These are phyloP conservation scores for Biscogniauxia sp. DNA, from an alignment of 2,329 filamentous ascomycete species.

Conservation along the genomic window DNA sequence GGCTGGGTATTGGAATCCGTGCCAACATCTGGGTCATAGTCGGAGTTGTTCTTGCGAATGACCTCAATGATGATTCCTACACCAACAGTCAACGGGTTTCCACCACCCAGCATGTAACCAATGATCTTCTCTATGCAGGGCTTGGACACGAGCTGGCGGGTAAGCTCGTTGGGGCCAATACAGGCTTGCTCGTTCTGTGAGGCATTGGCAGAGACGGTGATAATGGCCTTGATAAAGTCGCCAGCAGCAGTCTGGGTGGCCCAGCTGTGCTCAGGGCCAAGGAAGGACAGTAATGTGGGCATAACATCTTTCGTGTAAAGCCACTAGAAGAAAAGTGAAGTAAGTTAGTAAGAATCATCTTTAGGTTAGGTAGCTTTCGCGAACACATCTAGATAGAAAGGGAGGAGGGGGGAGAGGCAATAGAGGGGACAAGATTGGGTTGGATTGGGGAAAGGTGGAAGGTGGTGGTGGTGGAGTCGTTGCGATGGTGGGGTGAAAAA, in stretches of 20 bases:
- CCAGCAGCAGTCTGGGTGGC: slow-evolving; percentile 95
- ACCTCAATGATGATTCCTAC: slow-evolving; percentile 98
- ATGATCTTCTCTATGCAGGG: slow-evolving; percentile 83
- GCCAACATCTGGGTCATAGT: slow-evolving; percentile 92
- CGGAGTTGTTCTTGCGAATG: slow-evolving; percentile 98
- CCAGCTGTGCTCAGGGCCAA: slow-evolving; percentile 80
- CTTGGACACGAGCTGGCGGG: slow-evolving; percentile 87
- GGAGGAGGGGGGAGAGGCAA: background rate
- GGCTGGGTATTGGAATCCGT: slow-evolving; percentile 76
- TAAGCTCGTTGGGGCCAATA: slow-evolving; percentile 95
- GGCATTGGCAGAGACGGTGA: slow-evolving; percentile 97
- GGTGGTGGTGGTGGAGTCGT: too few species aligned
- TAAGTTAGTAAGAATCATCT: slow-evolving; percentile 18
- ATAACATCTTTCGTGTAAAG: slow-evolving; percentile 86
- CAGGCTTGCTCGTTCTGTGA: slow-evolving; percentile 98
- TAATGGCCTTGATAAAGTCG: slow-evolving; percentile 97
- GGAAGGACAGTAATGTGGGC: slow-evolving; percentile 79
- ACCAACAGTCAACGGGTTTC: slow-evolving; percentile 91
- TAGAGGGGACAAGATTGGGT: too few species aligned
- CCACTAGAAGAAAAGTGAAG: slow-evolving; percentile 59
- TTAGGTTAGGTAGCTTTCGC: background rate
- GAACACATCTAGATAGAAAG: background rate
- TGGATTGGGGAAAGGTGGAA: too few species aligned
- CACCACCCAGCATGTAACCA: slow-evolving; percentile 85
- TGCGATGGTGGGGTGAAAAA: too few species aligned